Evolutionary conservation across 75 land plant species (phyloP), one percentile per base, ranked within the genome.

Genomic region (Cryptomeria japonica): DNA sequence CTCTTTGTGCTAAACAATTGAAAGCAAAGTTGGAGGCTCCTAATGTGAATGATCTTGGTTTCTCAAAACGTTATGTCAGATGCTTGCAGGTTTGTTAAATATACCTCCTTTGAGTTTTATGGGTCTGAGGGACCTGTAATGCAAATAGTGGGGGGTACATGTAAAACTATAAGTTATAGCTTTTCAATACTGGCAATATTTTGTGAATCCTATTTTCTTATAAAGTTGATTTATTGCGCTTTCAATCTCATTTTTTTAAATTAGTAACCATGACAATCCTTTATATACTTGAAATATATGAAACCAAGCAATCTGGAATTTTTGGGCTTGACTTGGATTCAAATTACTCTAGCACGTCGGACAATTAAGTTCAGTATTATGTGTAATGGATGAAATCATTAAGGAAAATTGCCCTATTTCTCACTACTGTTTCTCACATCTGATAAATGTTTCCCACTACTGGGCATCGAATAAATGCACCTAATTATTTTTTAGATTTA

Each of bases 61-160:
- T 91, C 77, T 91, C 92, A 53, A 91, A 91, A 79, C 92, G 92
- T 39, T 91, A 91, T 72, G 92, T 91, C n/a, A 91, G 92, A 53
- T 91, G 92, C 86, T 90, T 91, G 84, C 92, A 91, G 92, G 92
- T 90, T 78, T 53, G 86, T 12, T 82, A 31, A 39, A 53, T 49
- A 76, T 47, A 37, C 51, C 16, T 47, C 58, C 15, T 25, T 82
- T 75, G 84, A 9, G 36, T 46, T 64, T 28, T 15, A 76, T 44
- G 44, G 87, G 25, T 34, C 11, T 77, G 34, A 11, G 3, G 9
- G 86, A 85, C 31, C 18, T 82, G 32, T 82, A 44, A 28, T 16
- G n/a, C 12, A 41, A 82, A 61, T 37, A 64, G 38, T 38, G 32
- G 31, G 36, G 22, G 3, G 37, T 34, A 12, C 77, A 75, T 34